Base-by-base conservation (phyloP, 768 basidiomycete species). In the Obba rivulosa region DNA sequence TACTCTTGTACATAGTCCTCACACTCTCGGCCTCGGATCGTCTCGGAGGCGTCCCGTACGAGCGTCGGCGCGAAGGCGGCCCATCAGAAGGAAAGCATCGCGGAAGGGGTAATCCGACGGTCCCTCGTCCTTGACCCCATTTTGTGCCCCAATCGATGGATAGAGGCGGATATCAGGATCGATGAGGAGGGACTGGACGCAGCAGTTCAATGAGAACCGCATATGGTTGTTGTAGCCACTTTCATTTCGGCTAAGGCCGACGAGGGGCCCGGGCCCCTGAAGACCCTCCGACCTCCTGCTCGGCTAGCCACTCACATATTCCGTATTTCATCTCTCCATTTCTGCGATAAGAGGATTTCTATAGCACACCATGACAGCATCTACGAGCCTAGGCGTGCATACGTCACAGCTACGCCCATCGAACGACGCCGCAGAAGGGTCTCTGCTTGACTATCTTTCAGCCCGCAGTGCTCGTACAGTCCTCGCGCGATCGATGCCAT, bases 101-200 rank as follows among this genome's bases (percentile, higher is more conserved):
- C 28, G 28, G 28, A 13, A 31, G 28, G 28, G 28, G 28, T 31
- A 13, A 5, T 5, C 28, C 28, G 28, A 31, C 13, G 28, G 7
- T 31, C 28, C 13, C 28, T 31, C 28, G 28, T 31, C 28, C 37
- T 38, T 38, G n/a, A 7, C 8, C 16, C 7, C 8, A 20, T 20
- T 20, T 20, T n/a, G 37, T 16, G 7, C 34, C 23, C 28, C 17
- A 23, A 49, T 49, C 48, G 48, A 49, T 49, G 46, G 39, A 48
- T 41, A 40, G 37, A 40, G 28, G 8, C 3, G 38, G 38, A 31
- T 31, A 31, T 5, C 28, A 25, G 28, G 34, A 49, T 49, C 48
- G 48, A 49, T 49, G 48, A 25, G 24, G 17, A 43, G 41, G 18
- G 28, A 13, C 28, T 31, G 28, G 13, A 31, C 13, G 28, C 28